Evolutionary conservation across 352 stramenopile species (phyloP).

Genomic region (Phytophthora sansomeana): DNA sequence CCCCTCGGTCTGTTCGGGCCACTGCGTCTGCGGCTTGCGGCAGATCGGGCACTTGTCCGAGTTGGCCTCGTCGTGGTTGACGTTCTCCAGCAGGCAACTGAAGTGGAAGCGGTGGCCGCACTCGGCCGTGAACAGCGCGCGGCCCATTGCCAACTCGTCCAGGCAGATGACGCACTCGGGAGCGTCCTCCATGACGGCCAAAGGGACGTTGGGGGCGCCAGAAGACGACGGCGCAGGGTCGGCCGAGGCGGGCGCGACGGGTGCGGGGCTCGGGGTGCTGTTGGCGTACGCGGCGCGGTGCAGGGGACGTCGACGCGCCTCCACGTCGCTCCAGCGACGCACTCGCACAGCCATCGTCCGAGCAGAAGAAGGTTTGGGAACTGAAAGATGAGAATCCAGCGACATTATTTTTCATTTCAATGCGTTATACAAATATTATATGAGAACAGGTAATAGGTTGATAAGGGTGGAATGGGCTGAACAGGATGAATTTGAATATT

Average conservation of each 20-base stretch:
- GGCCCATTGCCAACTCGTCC: conserved; percentile 71
- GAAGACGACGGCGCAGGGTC: conserved; percentile 12
- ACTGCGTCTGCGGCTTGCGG: conserved; percentile 84
- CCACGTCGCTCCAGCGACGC: conserved; percentile 79
- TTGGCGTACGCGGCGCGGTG: conserved; percentile 41
- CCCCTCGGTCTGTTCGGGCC: conserved; percentile 85
- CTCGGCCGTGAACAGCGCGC: conserved; percentile 85
- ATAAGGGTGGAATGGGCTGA: no score
- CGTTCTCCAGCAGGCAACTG: conserved; percentile 86
- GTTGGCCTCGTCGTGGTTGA: conserved; percentile 91
- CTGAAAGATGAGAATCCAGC: no score
- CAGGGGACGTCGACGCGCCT: conserved; percentile 45
- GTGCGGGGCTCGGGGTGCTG: conserved; percentile 38
- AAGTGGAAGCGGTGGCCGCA: conserved; percentile 91
- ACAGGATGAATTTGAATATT: no score
- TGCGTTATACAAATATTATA: no score
- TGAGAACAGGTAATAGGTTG: no score
- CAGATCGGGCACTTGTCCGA: conserved; percentile 91
- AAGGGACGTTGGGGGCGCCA: conserved; percentile 33
- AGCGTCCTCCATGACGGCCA: conserved; percentile 57
- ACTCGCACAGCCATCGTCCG: conserved; percentile 52
- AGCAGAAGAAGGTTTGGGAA: background rate
- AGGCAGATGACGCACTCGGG: conserved; percentile 89
- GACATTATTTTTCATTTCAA: no score
- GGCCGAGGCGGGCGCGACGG: conserved; percentile 30